Base-by-base conservation (phyloP, 1,284 basidiomycete genomes). In the Rhodotorula sp. region DNA sequence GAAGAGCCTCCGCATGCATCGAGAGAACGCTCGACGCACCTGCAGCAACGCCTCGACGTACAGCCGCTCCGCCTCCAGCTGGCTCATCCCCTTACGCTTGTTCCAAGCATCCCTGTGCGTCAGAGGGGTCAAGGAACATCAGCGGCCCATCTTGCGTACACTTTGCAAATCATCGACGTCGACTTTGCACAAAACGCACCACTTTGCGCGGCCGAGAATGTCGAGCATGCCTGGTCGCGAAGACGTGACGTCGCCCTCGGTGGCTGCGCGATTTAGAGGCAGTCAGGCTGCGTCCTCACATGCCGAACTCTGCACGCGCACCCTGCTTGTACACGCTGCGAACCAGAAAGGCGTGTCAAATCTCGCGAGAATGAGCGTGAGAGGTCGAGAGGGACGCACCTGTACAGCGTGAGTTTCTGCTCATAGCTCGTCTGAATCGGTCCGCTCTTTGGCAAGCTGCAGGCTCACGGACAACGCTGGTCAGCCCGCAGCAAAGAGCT, bases 401-500 rank as follows among this genome's bases (percentile, higher is more conserved):
- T 92, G 80, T 98, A 98, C 85, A 98, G 91, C 22, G 88, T 87
- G 15, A 98, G 83, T 80, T 98, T 98, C 80, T 97, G 94, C 77
- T 97, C 94, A 80, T 97, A 98, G 64, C 88, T 91, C 0, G 94
- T 97, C 81, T 97, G 94, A 74, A 97, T 94, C 52, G 94, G 92
- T 0, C 95, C 94, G 17, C 89, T 90, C 83, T 95, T 95, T 2
- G 95, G 94, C 29, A 98, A 83, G 70, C 82, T 83, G 66, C 11
- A 36, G 2, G 54, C 39, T 20, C 17, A 17, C 13, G 17, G 8
- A 44, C 7, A 30, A 9, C 24, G 22, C 13, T 22, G 20, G 51
- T 51, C 44, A 47, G 47, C n/a, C 29, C 20, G 19, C 36, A 39
- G 3, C 10, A 44, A 30, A 7, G 44, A 58, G 56, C 19, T 13